Evolutionary conservation across 2,329 filamentous ascomycete genomes (phyloP).

Genomic region (Biscogniauxia marginata): DNA sequence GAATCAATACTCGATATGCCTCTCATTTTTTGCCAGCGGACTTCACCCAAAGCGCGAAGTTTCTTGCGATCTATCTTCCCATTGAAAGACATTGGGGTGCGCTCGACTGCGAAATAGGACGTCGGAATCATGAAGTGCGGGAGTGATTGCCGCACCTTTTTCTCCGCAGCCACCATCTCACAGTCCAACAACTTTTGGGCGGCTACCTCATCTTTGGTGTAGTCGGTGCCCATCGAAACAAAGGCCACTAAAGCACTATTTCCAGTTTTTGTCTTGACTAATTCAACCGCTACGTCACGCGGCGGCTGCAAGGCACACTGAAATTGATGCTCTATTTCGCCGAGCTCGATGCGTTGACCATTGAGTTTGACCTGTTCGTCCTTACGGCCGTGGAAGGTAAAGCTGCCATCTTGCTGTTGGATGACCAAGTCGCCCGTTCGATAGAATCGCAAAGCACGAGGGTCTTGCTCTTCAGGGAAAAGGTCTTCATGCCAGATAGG

Average conservation of each 20-base stretch:
- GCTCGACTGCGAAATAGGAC: not conserved
- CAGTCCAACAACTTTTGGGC: not conserved
- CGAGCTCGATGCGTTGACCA: slow-evolving; percentile 47
- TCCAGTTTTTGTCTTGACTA: slow-evolving; percentile 1
- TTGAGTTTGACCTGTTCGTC: slow-evolving; percentile 49
- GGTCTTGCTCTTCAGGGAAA: slow-evolving; percentile 45
- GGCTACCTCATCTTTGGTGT: not conserved
- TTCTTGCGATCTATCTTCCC: slow-evolving; percentile 1
- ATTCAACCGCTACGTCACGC: not conserved
- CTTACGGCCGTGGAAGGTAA: slow-evolving; percentile 41
- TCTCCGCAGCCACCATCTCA: not conserved
- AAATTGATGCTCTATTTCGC: slow-evolving; percentile 39
- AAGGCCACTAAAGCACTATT: not conserved
- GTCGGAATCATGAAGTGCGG: slow-evolving; percentile 1
- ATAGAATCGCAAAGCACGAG: slow-evolving; percentile 40
- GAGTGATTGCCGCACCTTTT: not conserved
- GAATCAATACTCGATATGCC: not conserved
- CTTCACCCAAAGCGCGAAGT: not conserved
- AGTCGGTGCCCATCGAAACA: not conserved
- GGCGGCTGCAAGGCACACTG: not conserved
- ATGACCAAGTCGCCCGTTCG: slow-evolving; percentile 25
- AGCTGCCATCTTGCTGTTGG: slow-evolving; percentile 38
- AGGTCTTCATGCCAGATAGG: slow-evolving; percentile 1
- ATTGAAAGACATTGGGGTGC: not conserved
- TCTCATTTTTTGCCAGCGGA: not conserved